These are phyloP conservation scores for Diatrype stigma DNA, from an alignment of 2,329 filamentous ascomycete species.

Conservation along the genomic window DNA sequence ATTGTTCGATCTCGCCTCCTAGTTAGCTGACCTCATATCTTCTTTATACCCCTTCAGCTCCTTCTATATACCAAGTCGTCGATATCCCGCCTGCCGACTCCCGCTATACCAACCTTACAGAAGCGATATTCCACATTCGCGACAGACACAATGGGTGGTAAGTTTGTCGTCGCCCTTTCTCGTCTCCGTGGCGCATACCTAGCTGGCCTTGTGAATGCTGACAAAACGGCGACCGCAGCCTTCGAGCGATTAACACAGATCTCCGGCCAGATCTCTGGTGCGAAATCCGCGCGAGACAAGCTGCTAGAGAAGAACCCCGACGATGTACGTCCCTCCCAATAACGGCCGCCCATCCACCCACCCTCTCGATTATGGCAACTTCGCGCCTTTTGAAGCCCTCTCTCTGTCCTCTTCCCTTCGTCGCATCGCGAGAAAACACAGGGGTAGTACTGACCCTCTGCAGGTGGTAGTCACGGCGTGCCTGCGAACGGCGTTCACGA, in stretches of 20 bases:
- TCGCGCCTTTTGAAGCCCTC: too few relatives aligned
- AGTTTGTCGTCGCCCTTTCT: constrained; percentile 1
- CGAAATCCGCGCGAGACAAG: constrained; percentile 45
- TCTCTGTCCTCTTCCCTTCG: background rate
- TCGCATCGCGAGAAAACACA: background rate
- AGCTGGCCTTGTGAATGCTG: background rate
- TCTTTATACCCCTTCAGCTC: too few relatives aligned
- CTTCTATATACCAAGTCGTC: background rate
- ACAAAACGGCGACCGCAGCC: constrained; percentile 32
- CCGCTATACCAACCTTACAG: background rate
- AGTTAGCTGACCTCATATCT: too few relatives aligned
- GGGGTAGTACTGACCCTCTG: constrained; percentile 1
- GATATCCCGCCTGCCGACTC: background rate
- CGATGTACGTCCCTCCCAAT: constrained; percentile 53
- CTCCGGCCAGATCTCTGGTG: constrained; percentile 54
- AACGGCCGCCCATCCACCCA: background rate
- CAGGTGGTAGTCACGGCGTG: constrained; percentile 87
- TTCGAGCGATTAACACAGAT: constrained; percentile 56
- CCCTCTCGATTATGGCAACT: constrained; percentile 17
- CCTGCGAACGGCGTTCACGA: constrained; percentile 87
- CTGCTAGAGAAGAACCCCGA: constrained; percentile 63
- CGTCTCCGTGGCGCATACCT: too few relatives aligned
- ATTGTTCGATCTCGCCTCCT: too few relatives aligned
- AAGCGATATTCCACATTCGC: background rate
- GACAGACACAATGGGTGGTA: constrained; percentile 18